A percentile compares a stretch with the other conserved stretches of the same genome.
Evolutionary conservation across 345 rosid species (phyloP).

Genomic region (Pistacia atlantica): DNA sequence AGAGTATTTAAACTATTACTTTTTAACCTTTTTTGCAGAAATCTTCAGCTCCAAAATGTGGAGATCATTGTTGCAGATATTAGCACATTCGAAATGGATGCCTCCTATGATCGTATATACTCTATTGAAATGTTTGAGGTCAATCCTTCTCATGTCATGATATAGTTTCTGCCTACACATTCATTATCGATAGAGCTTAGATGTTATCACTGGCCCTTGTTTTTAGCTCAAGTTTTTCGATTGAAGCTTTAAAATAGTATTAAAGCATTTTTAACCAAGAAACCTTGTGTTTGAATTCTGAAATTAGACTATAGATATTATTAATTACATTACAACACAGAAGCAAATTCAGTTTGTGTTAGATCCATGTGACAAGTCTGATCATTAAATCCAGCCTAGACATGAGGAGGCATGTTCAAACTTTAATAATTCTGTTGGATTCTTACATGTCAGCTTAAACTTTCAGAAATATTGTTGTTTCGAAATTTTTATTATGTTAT

Average conservation of each 20-base stretch:
- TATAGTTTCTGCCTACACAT: neutral
- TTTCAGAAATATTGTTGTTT: neutral
- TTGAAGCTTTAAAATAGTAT: neutral
- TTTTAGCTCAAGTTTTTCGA: neutral
- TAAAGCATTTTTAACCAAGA: neutral
- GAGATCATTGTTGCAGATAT: constrained; percentile 84
- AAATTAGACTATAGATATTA: neutral
- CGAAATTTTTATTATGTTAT: neutral
- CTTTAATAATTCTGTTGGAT: neutral
- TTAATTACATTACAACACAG: neutral
- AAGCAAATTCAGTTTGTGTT: neutral
- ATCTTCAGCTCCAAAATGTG: constrained; percentile 58
- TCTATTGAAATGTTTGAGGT: constrained; percentile 97
- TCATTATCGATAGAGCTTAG: neutral
- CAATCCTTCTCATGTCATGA: neutral
- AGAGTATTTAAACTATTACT: neutral
- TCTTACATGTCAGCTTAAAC: neutral
- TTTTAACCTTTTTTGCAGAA: constrained; percentile 34
- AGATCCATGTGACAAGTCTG: neutral
- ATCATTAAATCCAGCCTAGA: neutral
- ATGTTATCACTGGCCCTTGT: neutral
- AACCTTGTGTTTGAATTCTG: neutral
- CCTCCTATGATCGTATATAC: constrained; percentile 61
- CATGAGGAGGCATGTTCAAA: neutral
- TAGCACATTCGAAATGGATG: constrained; percentile 78